Conservation (phyloP, 2,329 filamentous ascomycete genomes). For the Xylaria sp. region DNA sequence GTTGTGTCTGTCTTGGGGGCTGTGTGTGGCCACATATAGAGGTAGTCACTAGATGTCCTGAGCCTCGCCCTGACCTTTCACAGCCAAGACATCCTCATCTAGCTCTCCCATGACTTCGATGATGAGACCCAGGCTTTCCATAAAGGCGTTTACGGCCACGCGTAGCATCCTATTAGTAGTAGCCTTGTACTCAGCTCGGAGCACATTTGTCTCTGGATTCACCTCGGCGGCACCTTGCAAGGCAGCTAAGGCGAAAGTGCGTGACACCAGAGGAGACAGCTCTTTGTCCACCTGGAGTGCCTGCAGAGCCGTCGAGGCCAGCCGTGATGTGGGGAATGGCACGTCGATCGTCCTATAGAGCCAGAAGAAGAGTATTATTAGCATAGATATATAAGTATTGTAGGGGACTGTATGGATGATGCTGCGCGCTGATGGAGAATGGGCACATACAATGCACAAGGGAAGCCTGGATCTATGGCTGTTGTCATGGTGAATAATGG, state of each 20-base stretch:
- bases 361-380: conserved; percentile 40
- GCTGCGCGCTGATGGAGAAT: background rate
- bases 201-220: conserved; percentile 56
- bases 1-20: background rate
- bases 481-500: conserved; percentile 53
- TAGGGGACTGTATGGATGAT: conserved; percentile 24
- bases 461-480: conserved; percentile 63
- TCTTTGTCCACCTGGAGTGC: conserved; percentile 88
- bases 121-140: conserved; percentile 87
- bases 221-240: conserved; percentile 41
- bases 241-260: conserved; percentile 71
- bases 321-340: conserved; percentile 82
- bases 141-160: conserved; percentile 95
- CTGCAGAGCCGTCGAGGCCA: conserved; percentile 79
- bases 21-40: too few species aligned
- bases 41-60: background rate
- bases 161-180: conserved; percentile 97
- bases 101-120: conserved; percentile 91
- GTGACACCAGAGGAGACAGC: conserved; percentile 83
- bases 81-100: conserved; percentile 81
- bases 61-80: conserved; percentile 34
- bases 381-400: conserved; percentile 20
- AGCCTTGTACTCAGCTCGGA: conserved; percentile 82
- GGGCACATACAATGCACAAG: conserved; percentile 70
- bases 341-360: conserved; percentile 73